Conservation (phyloP, 2,329 filamentous ascomycete genomes). For the Fusarium sp. region DNA sequence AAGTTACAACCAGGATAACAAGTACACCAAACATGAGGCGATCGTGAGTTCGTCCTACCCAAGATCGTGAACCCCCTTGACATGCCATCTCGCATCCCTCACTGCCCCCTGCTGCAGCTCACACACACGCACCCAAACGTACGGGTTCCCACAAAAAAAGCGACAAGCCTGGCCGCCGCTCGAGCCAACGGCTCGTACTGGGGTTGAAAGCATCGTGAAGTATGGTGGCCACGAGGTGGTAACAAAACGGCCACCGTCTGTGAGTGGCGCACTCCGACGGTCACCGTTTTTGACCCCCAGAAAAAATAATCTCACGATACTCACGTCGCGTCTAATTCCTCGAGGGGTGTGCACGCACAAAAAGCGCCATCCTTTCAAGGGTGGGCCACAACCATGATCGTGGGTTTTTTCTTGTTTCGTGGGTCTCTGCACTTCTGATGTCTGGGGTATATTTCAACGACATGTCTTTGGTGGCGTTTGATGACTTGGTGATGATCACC, state of each 20-base stretch:
- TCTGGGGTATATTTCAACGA: constrained; percentile 1
- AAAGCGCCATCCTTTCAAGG: neutral
- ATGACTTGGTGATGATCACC: neutral
- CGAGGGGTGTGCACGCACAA: constrained; percentile 14
- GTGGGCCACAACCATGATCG: constrained; percentile 18
- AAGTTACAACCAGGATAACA: neutral
- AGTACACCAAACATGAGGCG: neutral
- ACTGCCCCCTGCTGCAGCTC: neutral
- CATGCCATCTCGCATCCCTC: neutral
- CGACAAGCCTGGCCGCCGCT: constrained; percentile 3
- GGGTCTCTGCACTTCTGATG: constrained; percentile 1
- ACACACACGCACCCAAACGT: neutral
- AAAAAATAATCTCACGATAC: constrained; percentile 25
- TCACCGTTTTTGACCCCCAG: constrained; percentile 26
- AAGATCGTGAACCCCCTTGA: constrained; percentile 9
- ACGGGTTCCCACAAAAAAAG: constrained; percentile 24
- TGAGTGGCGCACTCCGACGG: constrained; percentile 17
- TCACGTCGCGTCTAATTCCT: constrained; percentile 12
- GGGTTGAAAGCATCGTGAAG: constrained; percentile 20
- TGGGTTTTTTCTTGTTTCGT: constrained; percentile 17
- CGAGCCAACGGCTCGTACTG: constrained; percentile 28
- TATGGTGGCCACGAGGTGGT: constrained; percentile 24
- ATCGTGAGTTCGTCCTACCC: neutral
- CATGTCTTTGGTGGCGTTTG: neutral
- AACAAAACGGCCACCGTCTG: constrained; percentile 32